A percentile compares a stretch with the other conserved stretches of the same genome.
Evolutionary conservation across 345 rosid genomes (phyloP).

Genomic region (Nasturtium officinale): DNA sequence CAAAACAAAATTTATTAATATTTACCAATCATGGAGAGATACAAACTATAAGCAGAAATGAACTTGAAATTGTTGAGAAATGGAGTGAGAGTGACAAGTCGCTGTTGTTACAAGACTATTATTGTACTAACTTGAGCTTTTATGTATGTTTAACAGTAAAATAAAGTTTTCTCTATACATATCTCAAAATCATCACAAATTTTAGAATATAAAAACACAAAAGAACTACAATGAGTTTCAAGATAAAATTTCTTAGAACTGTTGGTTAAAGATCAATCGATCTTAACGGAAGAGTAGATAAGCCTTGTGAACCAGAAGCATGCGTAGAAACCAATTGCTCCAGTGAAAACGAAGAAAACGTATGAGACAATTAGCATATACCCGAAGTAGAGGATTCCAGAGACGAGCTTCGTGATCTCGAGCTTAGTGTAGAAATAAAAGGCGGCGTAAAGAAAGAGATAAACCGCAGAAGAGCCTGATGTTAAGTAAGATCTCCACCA

Average conservation of each 20-base stretch:
- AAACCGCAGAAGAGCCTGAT: slow-evolving; percentile 84
- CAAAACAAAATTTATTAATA: too few relatives aligned
- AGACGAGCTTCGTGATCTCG: slow-evolving; percentile 80
- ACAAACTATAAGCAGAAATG: too few relatives aligned
- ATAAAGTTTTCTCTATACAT: too few relatives aligned
- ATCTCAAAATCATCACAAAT: too few relatives aligned
- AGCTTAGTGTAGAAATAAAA: slow-evolving; percentile 94
- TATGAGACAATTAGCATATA: slow-evolving; percentile 82
- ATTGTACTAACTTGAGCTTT: not conserved
- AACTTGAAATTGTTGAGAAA: too few relatives aligned
- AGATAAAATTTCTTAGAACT: slow-evolving; percentile 2
- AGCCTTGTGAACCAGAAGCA: slow-evolving; percentile 95
- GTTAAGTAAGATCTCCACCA: slow-evolving; percentile 98
- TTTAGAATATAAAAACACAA: too few relatives aligned
- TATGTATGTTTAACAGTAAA: not conserved
- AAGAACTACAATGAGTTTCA: not conserved
- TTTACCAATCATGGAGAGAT: too few relatives aligned
- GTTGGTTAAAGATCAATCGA: slow-evolving; percentile 44
- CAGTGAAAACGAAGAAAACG: slow-evolving; percentile 79
- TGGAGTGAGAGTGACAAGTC: too few relatives aligned
- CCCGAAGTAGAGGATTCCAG: slow-evolving; percentile 80
- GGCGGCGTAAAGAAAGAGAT: slow-evolving; percentile 81
- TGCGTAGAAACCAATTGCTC: slow-evolving; percentile 82
- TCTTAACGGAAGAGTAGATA: slow-evolving; percentile 86
- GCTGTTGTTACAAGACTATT: not conserved